These are phyloP conservation scores for Russula vinacea DNA, from an alignment of 768 basidiomycete species.

Conservation along the genomic window DNA sequence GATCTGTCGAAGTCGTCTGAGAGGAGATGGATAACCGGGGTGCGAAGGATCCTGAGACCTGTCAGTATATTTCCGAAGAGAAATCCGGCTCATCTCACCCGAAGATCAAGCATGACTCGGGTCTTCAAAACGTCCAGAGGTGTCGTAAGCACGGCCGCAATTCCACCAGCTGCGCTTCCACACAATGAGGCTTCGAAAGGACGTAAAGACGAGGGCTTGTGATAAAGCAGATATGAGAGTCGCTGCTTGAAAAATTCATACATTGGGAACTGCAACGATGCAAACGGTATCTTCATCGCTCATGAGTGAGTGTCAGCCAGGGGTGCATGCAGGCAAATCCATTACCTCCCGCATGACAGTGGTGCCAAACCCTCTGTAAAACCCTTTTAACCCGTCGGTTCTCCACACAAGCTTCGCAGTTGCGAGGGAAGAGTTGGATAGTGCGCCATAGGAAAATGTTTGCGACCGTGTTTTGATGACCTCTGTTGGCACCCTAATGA, in stretches of 20 bases:
- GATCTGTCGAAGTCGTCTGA: constrained; percentile 59
- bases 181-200: constrained; percentile 81
- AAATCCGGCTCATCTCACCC: constrained; percentile 46
- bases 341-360: constrained; percentile 68
- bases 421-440: constrained; percentile 55
- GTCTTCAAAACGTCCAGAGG: constrained; percentile 97
- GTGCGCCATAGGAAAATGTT: constrained; percentile 67
- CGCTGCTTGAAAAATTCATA: constrained; percentile 83
- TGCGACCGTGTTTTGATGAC: constrained; percentile 93
- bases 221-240: constrained; percentile 52
- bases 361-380: constrained; percentile 84
- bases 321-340: constrained; percentile 8
- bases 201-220: constrained; percentile 50
- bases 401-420: constrained; percentile 55
- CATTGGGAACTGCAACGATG: constrained; percentile 91
- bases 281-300: constrained; percentile 80
- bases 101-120: constrained; percentile 89
- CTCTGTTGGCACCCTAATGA: constrained; percentile 93
- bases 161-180: constrained; percentile 86
- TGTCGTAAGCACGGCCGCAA: constrained; percentile 87
- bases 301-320: constrained; percentile 2
- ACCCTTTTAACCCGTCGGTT: constrained; percentile 68
- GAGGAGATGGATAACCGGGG: constrained; percentile 52
- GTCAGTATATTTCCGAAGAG: not conserved
- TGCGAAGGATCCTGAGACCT: constrained; percentile 47